Percentiles rank a stretch among this genome's conserved stretches.
phyloP scores from a whole-genome alignment of 768 basidiomycete species.

The Lenzites betulinus region DNA sequence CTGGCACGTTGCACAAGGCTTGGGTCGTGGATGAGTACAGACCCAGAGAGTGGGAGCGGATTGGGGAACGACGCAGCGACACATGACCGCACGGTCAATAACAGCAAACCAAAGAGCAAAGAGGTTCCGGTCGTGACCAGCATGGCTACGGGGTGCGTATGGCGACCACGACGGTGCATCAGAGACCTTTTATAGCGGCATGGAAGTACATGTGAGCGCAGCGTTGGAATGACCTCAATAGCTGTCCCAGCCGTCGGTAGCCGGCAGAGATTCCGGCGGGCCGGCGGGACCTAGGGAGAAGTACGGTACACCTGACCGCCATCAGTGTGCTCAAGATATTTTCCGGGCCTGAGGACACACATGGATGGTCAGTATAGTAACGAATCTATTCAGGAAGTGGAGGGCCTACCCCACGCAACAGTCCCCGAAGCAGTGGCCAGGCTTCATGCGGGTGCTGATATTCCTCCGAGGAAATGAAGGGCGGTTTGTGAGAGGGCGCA shows the following conservation, averaged over 20 bases:
- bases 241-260: neutral
- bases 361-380: neutral
- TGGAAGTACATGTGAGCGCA: neutral
- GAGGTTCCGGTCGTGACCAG: neutral
- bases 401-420: no score
- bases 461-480: no score
- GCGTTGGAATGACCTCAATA: no score
- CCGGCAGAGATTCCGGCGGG: neutral
- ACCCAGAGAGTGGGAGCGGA: slow-evolving; percentile 12
- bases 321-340: neutral
- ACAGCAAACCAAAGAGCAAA: neutral
- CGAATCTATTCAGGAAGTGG: neutral
- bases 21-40: slow-evolving; percentile 19
- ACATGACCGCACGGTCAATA: neutral
- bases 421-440: no score
- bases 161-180: neutral
- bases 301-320: neutral
- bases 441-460: no score
- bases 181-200: neutral
- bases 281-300: neutral
- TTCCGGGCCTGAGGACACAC: neutral
- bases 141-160: neutral
- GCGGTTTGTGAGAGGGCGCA: no score
- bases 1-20: slow-evolving; percentile 18
- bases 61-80: slow-evolving; percentile 15